These are phyloP conservation scores for Penicillium dipodomyicola DNA, from an alignment of 495 filamentous ascomycete species.

Conservation along the genomic window DNA sequence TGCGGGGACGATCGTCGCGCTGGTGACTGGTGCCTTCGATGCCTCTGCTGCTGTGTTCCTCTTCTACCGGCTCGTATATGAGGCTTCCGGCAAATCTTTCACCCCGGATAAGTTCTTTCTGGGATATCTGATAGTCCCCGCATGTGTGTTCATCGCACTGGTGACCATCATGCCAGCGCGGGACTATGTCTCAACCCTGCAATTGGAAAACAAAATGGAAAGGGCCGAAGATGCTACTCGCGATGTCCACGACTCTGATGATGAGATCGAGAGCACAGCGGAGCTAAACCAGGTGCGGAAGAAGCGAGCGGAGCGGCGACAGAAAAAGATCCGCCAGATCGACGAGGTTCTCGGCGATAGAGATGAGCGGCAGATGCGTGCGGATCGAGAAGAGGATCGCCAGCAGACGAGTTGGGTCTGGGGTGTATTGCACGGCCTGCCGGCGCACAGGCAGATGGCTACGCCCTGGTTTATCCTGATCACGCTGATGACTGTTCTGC, in stretches of 20 bases:
- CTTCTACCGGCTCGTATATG: constrained; percentile 60
- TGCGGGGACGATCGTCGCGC: constrained; percentile 63
- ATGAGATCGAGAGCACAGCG: constrained; percentile 42
- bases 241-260: constrained; percentile 62
- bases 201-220: constrained; percentile 61
- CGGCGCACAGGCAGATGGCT: constrained; percentile 70
- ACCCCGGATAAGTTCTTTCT: constrained; percentile 63
- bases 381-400: constrained; percentile 53
- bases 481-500: constrained; percentile 85
- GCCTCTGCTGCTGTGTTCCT: constrained; percentile 67
- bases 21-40: constrained; percentile 71
- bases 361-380: constrained; percentile 50
- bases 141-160: constrained; percentile 53
- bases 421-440: constrained; percentile 78
- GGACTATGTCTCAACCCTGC: constrained; percentile 60
- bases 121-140: constrained; percentile 58
- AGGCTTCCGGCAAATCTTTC: constrained; percentile 48
- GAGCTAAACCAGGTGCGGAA: constrained; percentile 53
- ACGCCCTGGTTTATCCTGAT: constrained; percentile 92
- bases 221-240: constrained; percentile 47
- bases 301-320: constrained; percentile 58
- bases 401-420: constrained; percentile 56
- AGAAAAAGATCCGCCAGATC: constrained; percentile 64
- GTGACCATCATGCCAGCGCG: constrained; percentile 58
- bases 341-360: constrained; percentile 62